Base-by-base conservation (phyloP, 1,139 yeast genomes). In the Protomyces inundatus region DNA sequence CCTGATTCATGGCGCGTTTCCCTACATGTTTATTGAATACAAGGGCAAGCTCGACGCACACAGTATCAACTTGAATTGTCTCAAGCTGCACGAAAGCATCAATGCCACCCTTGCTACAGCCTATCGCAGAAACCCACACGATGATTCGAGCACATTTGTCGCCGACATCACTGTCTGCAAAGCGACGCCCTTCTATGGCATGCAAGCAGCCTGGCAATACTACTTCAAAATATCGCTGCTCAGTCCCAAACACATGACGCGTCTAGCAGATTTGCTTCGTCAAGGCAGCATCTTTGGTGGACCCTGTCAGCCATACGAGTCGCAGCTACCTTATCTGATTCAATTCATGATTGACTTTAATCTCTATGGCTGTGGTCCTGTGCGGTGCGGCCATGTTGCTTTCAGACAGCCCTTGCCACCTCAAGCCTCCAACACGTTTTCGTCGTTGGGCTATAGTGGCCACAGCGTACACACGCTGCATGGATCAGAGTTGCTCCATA, bases 291-390 rank as follows among this genome's bases (percentile, higher is more conserved):
- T 84, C 2, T 70, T 76, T 53, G 77, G 78, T 1, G 67, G 67
- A 12, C 62, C 69, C 0, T 66, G 74, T 30, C 84, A 84, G 58
- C 83, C 85, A 0, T 88, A 79, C 71, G 98, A 93, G 71, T 80
- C 91, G 0, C 98, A 93, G 72, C 79, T 93, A 10, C 95, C 97
- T 0, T 86, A 79, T 70, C 73, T 82, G 0, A 74, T 90, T 23
- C 97, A 93, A 71, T 90, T 93, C 71, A 74, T 89, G 50, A 79
- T 89, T 0, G 98, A 95, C 71, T 90, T 81, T 74, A 91, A 91
- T 71, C 75, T 91, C 46, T 89, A 81, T 73, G 95, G 97, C 0
- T 89, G 97, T 73, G 86, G 87, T 4, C 87, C 95, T 90, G 67
- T 93, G 45, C 76, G 79, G 32, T 64, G 81, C 66, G 67, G 51